Evolutionary conservation across 495 filamentous ascomycete species (phyloP), one percentile per base, ranked within the genome.

Genomic region (Hypoxylon trugodes): DNA sequence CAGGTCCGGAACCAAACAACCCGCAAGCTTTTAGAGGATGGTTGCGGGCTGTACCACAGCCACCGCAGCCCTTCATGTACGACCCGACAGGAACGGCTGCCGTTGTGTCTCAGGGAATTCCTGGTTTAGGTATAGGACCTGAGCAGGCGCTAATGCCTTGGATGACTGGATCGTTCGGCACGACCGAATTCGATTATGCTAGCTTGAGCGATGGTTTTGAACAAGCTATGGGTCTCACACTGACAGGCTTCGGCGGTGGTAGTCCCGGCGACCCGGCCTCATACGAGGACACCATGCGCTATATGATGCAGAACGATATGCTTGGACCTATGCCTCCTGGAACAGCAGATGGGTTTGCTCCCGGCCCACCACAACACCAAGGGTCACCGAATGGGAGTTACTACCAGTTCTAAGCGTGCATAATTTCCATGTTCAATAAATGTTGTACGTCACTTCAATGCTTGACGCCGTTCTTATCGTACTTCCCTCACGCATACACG

Each of bases 211-310:
- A 78, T 58, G 76, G 76, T 9, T 79, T 82, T 42, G 79, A 81
- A 46, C 77, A 82, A 42, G 81, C 79, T 3, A 77, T 84, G 70
- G 81, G 79, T 19, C 74, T 83, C 65, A 79, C 79, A 8, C 64
- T 86, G 15, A 82, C 73, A 8, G 75, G 73, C 4, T 69, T 79
- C 7, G 60, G 65, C 9, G 70, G 65, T 42, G 68, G 64, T 3
- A 68, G 62, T 24, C 69, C 62, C 0, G 69, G 63, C 19, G 55
- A 69, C 50, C 63, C 53, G 22, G 38, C 59, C 24, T 66, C 61
- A 22, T 65, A 73, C 45, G 69, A 72, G 48, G 65, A 74, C 22
- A 69, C 63, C 18, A 61, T 76, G 43, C 65, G 69, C 19, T 70
- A 66, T 22, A 69, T 74, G 50, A 69, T 73, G 68, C 65, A 69